phyloP scores from a whole-genome alignment of 495 filamentous ascomycete species.

The Astrothelium subdiscretum region DNA sequence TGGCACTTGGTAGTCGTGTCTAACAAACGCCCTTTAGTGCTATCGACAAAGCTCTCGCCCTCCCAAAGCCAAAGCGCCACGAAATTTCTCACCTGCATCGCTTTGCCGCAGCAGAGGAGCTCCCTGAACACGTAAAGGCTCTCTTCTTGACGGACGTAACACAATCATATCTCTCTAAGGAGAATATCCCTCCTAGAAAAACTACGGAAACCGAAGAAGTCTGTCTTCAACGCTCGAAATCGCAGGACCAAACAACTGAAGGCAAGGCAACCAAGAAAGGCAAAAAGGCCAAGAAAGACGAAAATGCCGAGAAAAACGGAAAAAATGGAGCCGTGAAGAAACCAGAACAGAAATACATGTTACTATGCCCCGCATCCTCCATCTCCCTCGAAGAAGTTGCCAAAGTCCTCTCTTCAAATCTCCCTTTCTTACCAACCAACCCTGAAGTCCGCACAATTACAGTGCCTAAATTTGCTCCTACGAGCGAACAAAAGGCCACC shows the following conservation, averaged over 20 bases:
- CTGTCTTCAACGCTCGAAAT: neutral
- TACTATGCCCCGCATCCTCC: conserved; percentile 31
- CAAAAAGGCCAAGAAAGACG: too few species aligned
- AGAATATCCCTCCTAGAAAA: conserved; percentile 3
- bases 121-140: conserved; percentile 41
- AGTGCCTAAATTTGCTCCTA: conserved; percentile 66
- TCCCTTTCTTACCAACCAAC: conserved; percentile 26
- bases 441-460: conserved; percentile 40
- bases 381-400: conserved; percentile 36
- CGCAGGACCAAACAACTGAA: neutral
- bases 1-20: neutral
- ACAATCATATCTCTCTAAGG: neutral
- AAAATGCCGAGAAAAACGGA: neutral
- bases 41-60: conserved; percentile 34
- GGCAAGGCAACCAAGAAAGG: neutral
- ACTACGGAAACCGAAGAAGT: neutral
- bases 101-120: conserved; percentile 58
- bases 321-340: conserved; percentile 1
- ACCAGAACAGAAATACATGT: conserved; percentile 26
- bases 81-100: conserved; percentile 70
- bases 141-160: conserved; percentile 10
- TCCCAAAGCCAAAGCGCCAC: conserved; percentile 45
- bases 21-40: conserved; percentile 21
- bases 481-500: conserved; percentile 60
- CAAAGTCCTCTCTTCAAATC: conserved; percentile 7